Evolutionary conservation across 768 basidiomycete species (phyloP), one percentile per base, ranked within the genome.

Genomic region (Amanita phalloides): DNA sequence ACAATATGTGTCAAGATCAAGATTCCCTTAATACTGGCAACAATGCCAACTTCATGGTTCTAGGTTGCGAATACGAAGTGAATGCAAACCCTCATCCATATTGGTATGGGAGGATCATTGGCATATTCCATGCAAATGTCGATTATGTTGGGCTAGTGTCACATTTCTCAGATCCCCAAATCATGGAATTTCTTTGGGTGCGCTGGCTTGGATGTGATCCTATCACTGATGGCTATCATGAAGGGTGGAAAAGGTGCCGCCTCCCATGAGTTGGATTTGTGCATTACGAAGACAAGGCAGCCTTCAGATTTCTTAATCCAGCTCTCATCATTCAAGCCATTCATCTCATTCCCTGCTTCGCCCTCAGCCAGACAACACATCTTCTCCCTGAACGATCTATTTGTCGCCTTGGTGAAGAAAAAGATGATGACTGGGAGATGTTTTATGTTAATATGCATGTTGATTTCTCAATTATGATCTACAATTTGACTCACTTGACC

Each of bases 1-100:
- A 75, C 56, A 69, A 76, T 56, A 35, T 71, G 13, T 64, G 64
- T 13, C 60, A 68, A 0, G 54, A 56, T 2, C 71, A 75, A 52
- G 74, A 78, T 53, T 55, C 62, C 0, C 50, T 76, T 33, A 71
- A 74, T 23, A 61, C 66, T 1, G 14, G 56, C 0, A 65, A 60
- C 0, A 62, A 71, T 10, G 7, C 42, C 6, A 9, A 51, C 20
- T 17, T 41, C 23, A 44, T 42, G 49, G 26, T 44, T n/a, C 49
- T 51, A 14, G n/a, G 23, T 3, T 26, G 39, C n/a, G 39, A 51
- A 10, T 1, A 30, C 6, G 26, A 28, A 0, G 53, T 25, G 0
- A 14, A 51, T 11, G 0, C 5, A 20, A 53, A 60, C n/a, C 56
- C 54, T 3, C 45, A 65, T 48, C 66, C 69, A 0, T 59, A 61